A percentile compares a stretch with the other conserved stretches of the same genome.
Conservation (phyloP, 768 basidiomycete genomes). For the Phaffia tasmanica region DNA sequence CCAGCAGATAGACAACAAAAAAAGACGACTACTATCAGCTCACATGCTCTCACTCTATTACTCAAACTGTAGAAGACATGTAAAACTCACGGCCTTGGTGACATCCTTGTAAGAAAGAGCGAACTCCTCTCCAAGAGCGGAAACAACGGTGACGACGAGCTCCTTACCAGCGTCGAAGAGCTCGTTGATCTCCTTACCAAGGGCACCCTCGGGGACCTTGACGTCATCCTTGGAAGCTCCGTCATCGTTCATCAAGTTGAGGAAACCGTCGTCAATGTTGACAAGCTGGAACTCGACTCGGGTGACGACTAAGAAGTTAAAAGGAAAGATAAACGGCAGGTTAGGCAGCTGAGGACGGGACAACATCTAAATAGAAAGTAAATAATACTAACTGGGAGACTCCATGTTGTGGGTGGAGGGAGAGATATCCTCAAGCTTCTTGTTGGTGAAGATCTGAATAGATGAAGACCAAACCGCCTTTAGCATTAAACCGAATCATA, state of each 20-base stretch:
- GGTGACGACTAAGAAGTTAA: constrained; percentile 47
- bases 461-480: constrained; percentile 1
- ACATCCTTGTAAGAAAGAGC: constrained; percentile 26
- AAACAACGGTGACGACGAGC: constrained; percentile 16
- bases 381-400: constrained; percentile 10
- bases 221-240: constrained; percentile 85
- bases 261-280: constrained; percentile 79
- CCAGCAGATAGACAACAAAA: background rate
- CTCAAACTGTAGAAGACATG: background rate
- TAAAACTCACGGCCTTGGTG: constrained; percentile 12
- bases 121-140: constrained; percentile 27
- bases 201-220: constrained; percentile 71
- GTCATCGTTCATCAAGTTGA: constrained; percentile 81
- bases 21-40: constrained; percentile 2
- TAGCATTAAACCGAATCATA: background rate
- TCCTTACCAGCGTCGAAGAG: constrained; percentile 60
- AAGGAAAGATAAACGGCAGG: constrained; percentile 47
- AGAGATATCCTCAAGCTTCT: constrained; percentile 67
- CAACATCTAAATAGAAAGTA: background rate
- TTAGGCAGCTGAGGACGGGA: background rate
- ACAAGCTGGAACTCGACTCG: constrained; percentile 87
- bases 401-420: constrained; percentile 98
- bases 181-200: constrained; percentile 58
- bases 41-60: background rate
- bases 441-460: constrained; percentile 87